Percentiles rank a stretch among this genome's conserved stretches.
phyloP scores from a whole-genome alignment of 306 rosid species.

The Castanea sativa region DNA sequence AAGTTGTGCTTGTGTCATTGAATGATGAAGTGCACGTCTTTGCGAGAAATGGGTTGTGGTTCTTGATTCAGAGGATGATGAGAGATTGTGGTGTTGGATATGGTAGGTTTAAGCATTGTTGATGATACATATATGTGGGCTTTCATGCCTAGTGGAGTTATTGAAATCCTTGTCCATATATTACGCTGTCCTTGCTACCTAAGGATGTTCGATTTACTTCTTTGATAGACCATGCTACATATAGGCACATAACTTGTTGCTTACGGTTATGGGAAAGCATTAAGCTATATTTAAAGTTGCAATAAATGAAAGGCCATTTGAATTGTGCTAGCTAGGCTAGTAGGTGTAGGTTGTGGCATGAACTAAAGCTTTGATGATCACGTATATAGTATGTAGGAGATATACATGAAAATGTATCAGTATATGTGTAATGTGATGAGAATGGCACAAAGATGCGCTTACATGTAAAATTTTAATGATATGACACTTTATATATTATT shows the following conservation, averaged over 20 bases:
- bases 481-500: no score
- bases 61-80: constrained; percentile 24
- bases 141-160: constrained; percentile 25
- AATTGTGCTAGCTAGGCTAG: neutral
- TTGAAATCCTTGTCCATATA: constrained; percentile 33
- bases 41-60: constrained; percentile 33
- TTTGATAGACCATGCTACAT: constrained; percentile 13
- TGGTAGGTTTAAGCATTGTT: constrained; percentile 20
- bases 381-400: neutral
- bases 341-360: neutral
- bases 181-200: constrained; percentile 17
- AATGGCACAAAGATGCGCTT: neutral
- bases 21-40: constrained; percentile 34
- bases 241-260: constrained; percentile 2
- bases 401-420: no score
- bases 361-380: neutral
- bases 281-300: neutral
- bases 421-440: neutral
- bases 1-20: constrained; percentile 33
- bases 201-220: constrained; percentile 3
- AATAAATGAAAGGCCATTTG: neutral
- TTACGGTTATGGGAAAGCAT: constrained; percentile 2
- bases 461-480: no score
- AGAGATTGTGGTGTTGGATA: constrained; percentile 13
- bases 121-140: constrained; percentile 22